Evolutionary conservation across 768 basidiomycete species (phyloP).

Genomic region (Strobilomyces confusus): DNA sequence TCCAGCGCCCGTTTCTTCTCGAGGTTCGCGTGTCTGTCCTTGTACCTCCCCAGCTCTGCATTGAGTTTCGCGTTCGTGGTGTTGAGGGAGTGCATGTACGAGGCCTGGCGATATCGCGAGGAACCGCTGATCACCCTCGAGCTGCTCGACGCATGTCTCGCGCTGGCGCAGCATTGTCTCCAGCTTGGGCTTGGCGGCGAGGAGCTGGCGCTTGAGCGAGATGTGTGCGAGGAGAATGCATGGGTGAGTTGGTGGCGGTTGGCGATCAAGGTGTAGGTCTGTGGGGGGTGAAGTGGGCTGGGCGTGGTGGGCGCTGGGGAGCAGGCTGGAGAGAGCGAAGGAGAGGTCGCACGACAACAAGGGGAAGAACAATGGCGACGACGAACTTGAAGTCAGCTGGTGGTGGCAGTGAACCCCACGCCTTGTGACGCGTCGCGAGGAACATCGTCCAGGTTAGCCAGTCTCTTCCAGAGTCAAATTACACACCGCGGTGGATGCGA

Average conservation of each 20-base stretch:
- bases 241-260: constrained; percentile 65
- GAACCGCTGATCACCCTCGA: constrained; percentile 69
- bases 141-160: constrained; percentile 55
- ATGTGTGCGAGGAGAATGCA: constrained; percentile 56
- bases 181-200: constrained; percentile 57
- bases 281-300: not conserved
- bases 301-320: constrained; percentile 41
- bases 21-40: constrained; percentile 52
- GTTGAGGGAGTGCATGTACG: constrained; percentile 59
- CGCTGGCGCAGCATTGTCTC: constrained; percentile 68
- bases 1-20: constrained; percentile 73
- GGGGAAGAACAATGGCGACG: too few relatives aligned
- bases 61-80: constrained; percentile 51
- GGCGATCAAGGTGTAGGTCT: constrained; percentile 66
- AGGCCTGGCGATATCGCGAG: constrained; percentile 62
- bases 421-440: too few relatives aligned
- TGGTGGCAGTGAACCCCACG: too few relatives aligned
- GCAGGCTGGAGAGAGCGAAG: too few relatives aligned
- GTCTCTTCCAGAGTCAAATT: too few relatives aligned
- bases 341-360: too few relatives aligned
- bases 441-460: too few relatives aligned
- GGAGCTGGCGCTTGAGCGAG: constrained; percentile 65
- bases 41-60: constrained; percentile 49
- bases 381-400: too few relatives aligned
- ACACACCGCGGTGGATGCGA: too few relatives aligned